Base-by-base conservation (phyloP, 108 stramenopile species). In the Nitzschia putrida region DNA sequence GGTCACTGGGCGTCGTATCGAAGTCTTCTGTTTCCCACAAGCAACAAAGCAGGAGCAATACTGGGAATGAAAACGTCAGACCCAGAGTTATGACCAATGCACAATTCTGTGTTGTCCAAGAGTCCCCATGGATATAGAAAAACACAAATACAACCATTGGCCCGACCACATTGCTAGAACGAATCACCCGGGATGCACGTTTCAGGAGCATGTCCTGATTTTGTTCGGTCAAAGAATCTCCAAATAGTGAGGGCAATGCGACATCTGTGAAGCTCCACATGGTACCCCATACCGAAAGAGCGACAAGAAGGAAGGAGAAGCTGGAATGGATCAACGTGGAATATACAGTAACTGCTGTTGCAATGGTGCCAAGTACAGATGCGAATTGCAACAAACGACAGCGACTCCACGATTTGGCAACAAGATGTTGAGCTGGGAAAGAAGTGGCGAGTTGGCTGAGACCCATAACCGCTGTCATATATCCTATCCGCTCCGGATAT, bases 261-360 rank as follows among this genome's bases (percentile, higher is more conserved):
- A 81, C 80, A 63, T 83, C 77, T 13, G 67, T 53, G 20, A 85
- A 65, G 20, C 82, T 84, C 82, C 82, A 85, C 42, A 80, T 80
- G 16, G 57, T 45, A 6, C 87, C 84, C 77, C 80, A 85, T 5
- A 69, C 12, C 21, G 57, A 22, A 26, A 85, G 67, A 0, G 76
- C 84, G 8, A 57, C 51, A 2, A 70, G 39, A 7, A 88, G 69
- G 29, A 37, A 63, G 44, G 26, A 55, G 26, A 57, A 58, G 18
- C 23, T 43, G 25, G 11, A 10, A 23, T 63, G 16, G 9, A 47
- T 39, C 44, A 63, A 21, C 7, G 59, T 45, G 10, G 54, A 53
- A 47, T 52, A 72, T 0, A 63, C 8, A 7, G 63, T 63, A 9
- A 57, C 11, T 10, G 22, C 61, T 3, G 34, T 55, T 8, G 63